Evolutionary conservation across 192 early-diverging fungal species (phyloP).

Genomic region (Entophlyctis luteolus): DNA sequence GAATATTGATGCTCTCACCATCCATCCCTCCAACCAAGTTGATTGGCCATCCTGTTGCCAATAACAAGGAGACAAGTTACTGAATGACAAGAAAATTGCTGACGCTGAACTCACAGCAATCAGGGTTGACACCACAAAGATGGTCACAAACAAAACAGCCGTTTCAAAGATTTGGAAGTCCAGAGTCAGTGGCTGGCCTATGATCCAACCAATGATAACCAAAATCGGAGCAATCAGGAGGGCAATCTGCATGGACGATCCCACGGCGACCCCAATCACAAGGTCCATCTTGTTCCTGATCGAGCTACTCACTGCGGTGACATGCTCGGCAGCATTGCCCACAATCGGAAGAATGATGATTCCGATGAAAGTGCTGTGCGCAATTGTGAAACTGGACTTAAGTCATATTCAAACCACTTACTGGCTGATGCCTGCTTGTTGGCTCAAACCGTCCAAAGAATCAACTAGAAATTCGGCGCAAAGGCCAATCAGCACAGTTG

Average conservation of each 20-base stretch:
- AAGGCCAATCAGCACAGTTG: slow-evolving; percentile 69
- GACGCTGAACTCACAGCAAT: slow-evolving; percentile 32
- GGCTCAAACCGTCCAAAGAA: slow-evolving; percentile 76
- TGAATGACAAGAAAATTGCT: not conserved
- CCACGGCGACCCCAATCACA: slow-evolving; percentile 81
- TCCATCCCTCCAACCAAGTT: slow-evolving; percentile 88
- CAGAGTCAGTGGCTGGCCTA: slow-evolving; percentile 73
- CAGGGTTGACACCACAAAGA: slow-evolving; percentile 45
- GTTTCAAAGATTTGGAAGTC: slow-evolving; percentile 83
- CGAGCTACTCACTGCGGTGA: slow-evolving; percentile 77
- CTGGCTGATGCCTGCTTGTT: slow-evolving; percentile 63
- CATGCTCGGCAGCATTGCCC: slow-evolving; percentile 87
- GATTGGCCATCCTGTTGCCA: slow-evolving; percentile 66
- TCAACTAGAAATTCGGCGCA: slow-evolving; percentile 83
- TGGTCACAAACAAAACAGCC: slow-evolving; percentile 68
- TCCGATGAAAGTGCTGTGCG: slow-evolving; percentile 88
- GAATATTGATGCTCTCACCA: too few species aligned
- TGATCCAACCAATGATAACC: slow-evolving; percentile 80
- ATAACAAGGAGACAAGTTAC: not conserved
- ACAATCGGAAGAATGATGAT: slow-evolving; percentile 88
- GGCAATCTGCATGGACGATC: slow-evolving; percentile 83
- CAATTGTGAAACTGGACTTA: too few species aligned
- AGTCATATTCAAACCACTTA: too few species aligned
- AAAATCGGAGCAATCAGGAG: slow-evolving; percentile 27
- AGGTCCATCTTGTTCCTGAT: slow-evolving; percentile 91